A percentile compares a stretch with the other conserved stretches of the same genome.
Evolutionary conservation across 108 stramenopile genomes (phyloP).

Genomic region (Licmophora abbreviata): DNA sequence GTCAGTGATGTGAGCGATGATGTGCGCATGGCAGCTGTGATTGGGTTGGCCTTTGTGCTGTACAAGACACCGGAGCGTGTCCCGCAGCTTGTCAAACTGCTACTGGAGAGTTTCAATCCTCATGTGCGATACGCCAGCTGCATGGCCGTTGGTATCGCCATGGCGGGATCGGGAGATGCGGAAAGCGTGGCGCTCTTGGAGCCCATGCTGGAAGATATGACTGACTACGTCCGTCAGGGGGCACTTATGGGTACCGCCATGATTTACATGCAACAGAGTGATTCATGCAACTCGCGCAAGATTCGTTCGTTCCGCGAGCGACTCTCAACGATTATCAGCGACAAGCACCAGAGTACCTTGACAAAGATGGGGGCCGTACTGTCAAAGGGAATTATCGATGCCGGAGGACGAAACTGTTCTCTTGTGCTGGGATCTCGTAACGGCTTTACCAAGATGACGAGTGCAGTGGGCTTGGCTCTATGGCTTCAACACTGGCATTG

Average conservation of each 20-base stretch:
- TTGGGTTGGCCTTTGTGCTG: constrained; percentile 94
- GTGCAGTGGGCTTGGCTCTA: constrained; percentile 89
- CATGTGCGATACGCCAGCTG: constrained; percentile 99
- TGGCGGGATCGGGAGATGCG: constrained; percentile 90
- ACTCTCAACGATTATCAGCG: constrained; percentile 61
- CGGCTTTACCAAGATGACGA: constrained; percentile 94
- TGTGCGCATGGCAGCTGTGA: constrained; percentile 97
- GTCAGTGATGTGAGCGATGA: constrained; percentile 98
- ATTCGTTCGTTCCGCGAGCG: constrained; percentile 85
- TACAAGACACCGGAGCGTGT: constrained; percentile 95
- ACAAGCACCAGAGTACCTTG: constrained; percentile 94
- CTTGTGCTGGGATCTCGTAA: constrained; percentile 80
- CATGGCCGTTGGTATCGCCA: constrained; percentile 98
- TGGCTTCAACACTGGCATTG: constrained; percentile 99
- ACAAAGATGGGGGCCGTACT: constrained; percentile 99
- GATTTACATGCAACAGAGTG: constrained; percentile 97
- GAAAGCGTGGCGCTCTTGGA: constrained; percentile 94
- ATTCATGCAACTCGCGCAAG: constrained; percentile 68
- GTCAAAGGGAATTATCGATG: constrained; percentile 95
- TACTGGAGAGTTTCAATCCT: constrained; percentile 98
- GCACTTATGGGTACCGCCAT: constrained; percentile 94
- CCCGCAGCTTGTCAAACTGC: constrained; percentile 84
- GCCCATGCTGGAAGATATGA: constrained; percentile 97
- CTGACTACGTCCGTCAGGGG: constrained; percentile 98
- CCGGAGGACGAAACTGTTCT: constrained; percentile 94